These are phyloP conservation scores for Phialophora expanda DNA, from an alignment of 2,329 filamentous ascomycete species.

Conservation along the genomic window DNA sequence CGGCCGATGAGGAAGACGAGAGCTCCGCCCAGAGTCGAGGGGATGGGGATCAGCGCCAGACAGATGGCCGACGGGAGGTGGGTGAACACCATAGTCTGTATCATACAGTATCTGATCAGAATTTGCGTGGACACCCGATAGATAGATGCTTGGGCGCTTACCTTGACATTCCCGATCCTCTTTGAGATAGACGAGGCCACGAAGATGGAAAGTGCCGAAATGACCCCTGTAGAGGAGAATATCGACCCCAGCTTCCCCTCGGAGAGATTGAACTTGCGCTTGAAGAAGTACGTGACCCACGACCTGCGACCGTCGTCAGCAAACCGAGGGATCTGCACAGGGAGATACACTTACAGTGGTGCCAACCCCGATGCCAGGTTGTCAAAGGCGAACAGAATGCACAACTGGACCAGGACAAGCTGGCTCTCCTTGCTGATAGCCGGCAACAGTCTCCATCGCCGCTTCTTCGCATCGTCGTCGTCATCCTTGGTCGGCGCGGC, in stretches of 20 bases:
- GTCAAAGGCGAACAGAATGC: constrained; percentile 71
- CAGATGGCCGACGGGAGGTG: constrained; percentile 67
- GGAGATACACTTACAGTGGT: constrained; percentile 45
- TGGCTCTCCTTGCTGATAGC: constrained; percentile 50
- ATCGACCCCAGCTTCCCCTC: constrained; percentile 61
- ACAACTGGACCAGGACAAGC: constrained; percentile 64
- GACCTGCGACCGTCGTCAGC: constrained; percentile 61
- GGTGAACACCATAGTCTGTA: constrained; percentile 69
- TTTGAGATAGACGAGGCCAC: constrained; percentile 53
- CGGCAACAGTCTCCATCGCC: constrained; percentile 53
- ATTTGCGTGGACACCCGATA: not conserved
- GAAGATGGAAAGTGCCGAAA: constrained; percentile 52
- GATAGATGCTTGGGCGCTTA: not conserved
- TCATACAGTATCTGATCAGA: constrained; percentile 28
- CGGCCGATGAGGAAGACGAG: constrained; percentile 64
- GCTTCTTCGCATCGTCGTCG: constrained; percentile 33
- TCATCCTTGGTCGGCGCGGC: constrained; percentile 22
- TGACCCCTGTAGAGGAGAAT: constrained; percentile 56
- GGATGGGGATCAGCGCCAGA: constrained; percentile 64
- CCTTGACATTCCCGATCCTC: constrained; percentile 60
- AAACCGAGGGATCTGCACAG: constrained; percentile 30
- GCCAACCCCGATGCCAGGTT: constrained; percentile 73
- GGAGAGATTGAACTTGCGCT: constrained; percentile 59
- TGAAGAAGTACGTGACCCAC: constrained; percentile 63
- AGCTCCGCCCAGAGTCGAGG: constrained; percentile 57